Evolutionary conservation across 169 alveolate genomes (phyloP), one percentile per base, ranked within the genome.

Genomic region (Plasmodium inui): DNA sequence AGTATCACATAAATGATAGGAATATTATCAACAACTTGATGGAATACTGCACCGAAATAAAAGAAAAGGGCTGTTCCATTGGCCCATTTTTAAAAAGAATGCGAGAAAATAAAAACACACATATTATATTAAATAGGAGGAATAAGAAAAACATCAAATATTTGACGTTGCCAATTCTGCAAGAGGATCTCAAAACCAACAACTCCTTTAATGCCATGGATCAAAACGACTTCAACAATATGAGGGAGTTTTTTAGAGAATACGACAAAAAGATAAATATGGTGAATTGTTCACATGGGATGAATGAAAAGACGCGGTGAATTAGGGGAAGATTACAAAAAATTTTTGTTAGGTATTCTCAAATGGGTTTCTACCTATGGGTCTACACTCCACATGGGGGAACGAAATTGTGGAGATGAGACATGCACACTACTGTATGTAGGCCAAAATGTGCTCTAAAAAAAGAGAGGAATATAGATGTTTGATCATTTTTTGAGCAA

Each of bases 161-260:
- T 78, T 78, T 86, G 32, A 86, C 93, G 22, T 34, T 86, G 41
- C 93, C 93, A 32, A 86, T 86, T 17, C 53, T 86, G 12, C 93
- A 74, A 55, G 93, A 86, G 41, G 93, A 86, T 86, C 85, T 86
- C 67, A 50, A 34, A 37, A 74, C 86, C 44, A 86, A 74, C 44
- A 74, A 76, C n/a, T 76, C 81, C 19, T 74, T 86, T 76, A 86
- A 86, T 76, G 81, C 79, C 71, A 86, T 86, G 93, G 86, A 86
- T 55, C 79, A 74, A 53, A 44, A 28, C 46, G 93, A 78, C 41
- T 86, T 86, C 46, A 74, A 86, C 70, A 74, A 22, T 9, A 86
- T 86, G 93, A 73, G 84, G 61, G 93, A 86, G 28, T 86, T 86
- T 55, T 86, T 86, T 55, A 86, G 86, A 76, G 93, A 86, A 76